Evolutionary conservation across 2,329 filamentous ascomycete genomes (phyloP), one percentile per base, ranked within the genome.

Genomic region (Trichophyton equinum): DNA sequence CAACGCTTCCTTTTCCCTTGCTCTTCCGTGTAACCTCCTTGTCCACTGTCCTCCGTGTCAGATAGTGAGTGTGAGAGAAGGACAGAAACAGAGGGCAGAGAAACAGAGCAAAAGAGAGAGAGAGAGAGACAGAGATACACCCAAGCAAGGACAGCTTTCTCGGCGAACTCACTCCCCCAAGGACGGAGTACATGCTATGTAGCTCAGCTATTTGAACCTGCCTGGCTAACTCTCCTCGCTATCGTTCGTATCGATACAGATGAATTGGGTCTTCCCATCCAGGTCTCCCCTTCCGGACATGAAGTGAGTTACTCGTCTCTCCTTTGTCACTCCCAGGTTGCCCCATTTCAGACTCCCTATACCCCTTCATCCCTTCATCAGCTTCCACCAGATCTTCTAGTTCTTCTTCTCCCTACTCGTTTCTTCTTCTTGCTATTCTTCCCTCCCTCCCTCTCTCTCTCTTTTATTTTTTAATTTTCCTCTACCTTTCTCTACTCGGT

Each of bases 231-330:
- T 62, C 51, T 55, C 57, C 25, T 57, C 59, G 61, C 36, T 61
- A 51, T 25, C 56, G 33, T 62, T 55, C 63, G 63, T 64, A 64
- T 62, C 61, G 60, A 51, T 62, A 63, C 65, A 66, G 65, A 66
- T 66, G 65, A 66, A 63, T 65, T 65, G 65, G 58, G 59, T 63
- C 51, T 65, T 64, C 60, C 59, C 58, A 25, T 62, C 64, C 49
- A 62, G 64, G 59, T 62, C 65, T 59, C 65, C 64, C 60, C 62
- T 66, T 62, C 64, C 65, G 60, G 63, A 65, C 62, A 65, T 66
- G 65, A 63, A 64, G 65, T 66, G 62, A 65, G 65, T 66, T 60
- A 55, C 27, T 49, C 40, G 57, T 58, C 40, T 42, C 25, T 33
- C 58, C 30, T 30, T 38, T 55, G 49, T 60, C 58, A 49, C 58